Evolutionary conservation across 306 rosid genomes (phyloP).

Genomic region (Amphicarpaea edgeworthii): DNA sequence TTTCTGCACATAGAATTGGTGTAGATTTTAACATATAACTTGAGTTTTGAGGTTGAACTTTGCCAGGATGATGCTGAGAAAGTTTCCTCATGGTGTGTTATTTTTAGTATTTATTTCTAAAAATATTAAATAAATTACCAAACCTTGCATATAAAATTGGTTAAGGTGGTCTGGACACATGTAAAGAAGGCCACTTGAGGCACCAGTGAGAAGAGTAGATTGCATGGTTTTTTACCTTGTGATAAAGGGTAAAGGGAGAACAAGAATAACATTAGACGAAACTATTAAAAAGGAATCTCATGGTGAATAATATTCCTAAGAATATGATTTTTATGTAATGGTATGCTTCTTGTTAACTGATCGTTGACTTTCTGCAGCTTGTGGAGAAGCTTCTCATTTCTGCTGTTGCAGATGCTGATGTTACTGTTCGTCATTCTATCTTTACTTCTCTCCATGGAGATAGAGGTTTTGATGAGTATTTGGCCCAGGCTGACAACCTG

Average conservation of each 20-base stretch:
- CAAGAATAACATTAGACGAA: background rate
- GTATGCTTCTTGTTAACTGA: constrained; percentile 46
- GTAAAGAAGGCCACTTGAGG: background rate
- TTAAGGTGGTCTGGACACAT: background rate
- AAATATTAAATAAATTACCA: no score
- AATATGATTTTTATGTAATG: background rate
- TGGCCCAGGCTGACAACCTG: constrained; percentile 94
- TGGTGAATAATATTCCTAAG: background rate
- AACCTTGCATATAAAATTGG: background rate
- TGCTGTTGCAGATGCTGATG: constrained; percentile 99
- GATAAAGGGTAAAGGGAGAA: background rate
- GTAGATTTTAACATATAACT: no score
- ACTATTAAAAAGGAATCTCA: background rate
- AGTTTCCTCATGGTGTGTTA: no score
- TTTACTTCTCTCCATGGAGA: constrained; percentile 87
- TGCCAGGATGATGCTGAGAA: no score
- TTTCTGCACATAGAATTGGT: no score
- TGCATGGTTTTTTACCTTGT: background rate
- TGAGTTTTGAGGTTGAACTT: no score
- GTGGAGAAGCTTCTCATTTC: constrained; percentile 96
- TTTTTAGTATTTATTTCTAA: no score
- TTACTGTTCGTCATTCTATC: constrained; percentile 91
- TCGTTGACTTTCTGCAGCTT: constrained; percentile 67
- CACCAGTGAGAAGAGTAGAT: background rate
- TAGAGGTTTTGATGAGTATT: constrained; percentile 93